A percentile compares a stretch with the other conserved stretches of the same genome.
Conservation (phyloP, 2,329 filamentous ascomycete genomes). For the Fusarium torreyae region DNA sequence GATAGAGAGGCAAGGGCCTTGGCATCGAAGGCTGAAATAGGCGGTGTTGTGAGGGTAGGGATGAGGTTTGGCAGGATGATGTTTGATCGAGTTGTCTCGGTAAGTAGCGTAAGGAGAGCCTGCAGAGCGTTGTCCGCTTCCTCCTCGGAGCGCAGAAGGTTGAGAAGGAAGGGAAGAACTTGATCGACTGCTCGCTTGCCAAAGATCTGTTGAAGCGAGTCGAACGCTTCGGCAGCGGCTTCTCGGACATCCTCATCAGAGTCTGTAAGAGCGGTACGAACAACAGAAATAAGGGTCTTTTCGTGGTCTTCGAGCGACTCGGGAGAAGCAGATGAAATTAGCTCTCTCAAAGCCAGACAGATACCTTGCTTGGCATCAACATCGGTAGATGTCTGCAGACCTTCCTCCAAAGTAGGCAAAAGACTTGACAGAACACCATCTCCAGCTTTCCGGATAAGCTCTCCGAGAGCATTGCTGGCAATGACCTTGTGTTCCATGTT, state of each 20-base stretch:
- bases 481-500: constrained; percentile 99
- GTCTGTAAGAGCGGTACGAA: constrained; percentile 93
- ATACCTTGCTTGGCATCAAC: constrained; percentile 97
- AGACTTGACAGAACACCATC: constrained; percentile 91
- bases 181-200: constrained; percentile 97
- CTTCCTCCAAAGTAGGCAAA: constrained; percentile 92
- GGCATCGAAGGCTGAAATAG: constrained; percentile 95
- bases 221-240: constrained; percentile 96
- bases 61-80: constrained; percentile 97
- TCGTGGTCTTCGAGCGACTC: constrained; percentile 95
- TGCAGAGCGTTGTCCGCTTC: constrained; percentile 93
- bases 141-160: constrained; percentile 86
- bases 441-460: constrained; percentile 96
- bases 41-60: constrained; percentile 89
- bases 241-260: constrained; percentile 91
- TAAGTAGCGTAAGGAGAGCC: constrained; percentile 92
- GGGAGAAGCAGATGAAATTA: constrained; percentile 89
- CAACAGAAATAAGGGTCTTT: constrained; percentile 93
- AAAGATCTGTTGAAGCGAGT: constrained; percentile 91
- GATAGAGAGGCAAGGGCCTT: constrained; percentile 93
- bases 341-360: constrained; percentile 93
- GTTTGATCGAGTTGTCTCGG: constrained; percentile 93
- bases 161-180: constrained; percentile 92
- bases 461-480: constrained; percentile 95
- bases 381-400: constrained; percentile 88